Conservation (phyloP, 108 stramenopile species). For the Cyclotella baltica region DNA sequence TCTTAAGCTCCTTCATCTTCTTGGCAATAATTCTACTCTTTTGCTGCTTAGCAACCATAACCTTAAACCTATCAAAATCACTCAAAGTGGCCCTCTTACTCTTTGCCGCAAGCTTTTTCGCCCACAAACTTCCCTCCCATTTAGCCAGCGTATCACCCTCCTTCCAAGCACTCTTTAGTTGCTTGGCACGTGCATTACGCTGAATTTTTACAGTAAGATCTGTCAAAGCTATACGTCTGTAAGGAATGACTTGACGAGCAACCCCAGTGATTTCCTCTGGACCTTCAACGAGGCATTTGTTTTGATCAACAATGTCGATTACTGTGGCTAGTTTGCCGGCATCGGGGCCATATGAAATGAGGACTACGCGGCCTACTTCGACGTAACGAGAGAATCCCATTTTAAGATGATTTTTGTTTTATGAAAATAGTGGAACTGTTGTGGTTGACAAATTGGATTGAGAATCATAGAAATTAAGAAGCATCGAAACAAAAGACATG, state of each 20-base stretch:
- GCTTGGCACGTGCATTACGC: constrained; percentile 91
- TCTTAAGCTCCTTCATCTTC: constrained; percentile 88
- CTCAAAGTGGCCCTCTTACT: constrained; percentile 80
- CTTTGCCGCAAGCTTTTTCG: constrained; percentile 94
- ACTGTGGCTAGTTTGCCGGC: constrained; percentile 96
- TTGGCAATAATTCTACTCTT: constrained; percentile 90
- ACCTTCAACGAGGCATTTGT: constrained; percentile 98
- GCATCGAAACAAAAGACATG: too few species aligned
- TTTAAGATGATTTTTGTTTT: constrained; percentile 20
- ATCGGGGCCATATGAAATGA: constrained; percentile 98
- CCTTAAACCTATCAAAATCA: constrained; percentile 99
- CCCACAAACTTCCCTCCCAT: constrained; percentile 95
- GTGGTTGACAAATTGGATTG: too few species aligned
- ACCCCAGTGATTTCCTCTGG: constrained; percentile 92
- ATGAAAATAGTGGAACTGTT: too few species aligned
- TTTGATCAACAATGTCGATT: constrained; percentile 98
- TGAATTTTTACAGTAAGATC: constrained; percentile 93
- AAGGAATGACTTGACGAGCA: constrained; percentile 95
- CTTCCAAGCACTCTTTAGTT: constrained; percentile 90
- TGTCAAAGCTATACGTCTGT: constrained; percentile 92
- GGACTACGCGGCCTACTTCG: constrained; percentile 98
- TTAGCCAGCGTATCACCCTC: constrained; percentile 83
- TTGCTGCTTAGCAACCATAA: constrained; percentile 96
- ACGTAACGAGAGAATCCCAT: constrained; percentile 97
- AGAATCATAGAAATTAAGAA: too few species aligned